Evolutionary conservation across 768 basidiomycete species (phyloP).

Genomic region (Lactarius sp.): DNA sequence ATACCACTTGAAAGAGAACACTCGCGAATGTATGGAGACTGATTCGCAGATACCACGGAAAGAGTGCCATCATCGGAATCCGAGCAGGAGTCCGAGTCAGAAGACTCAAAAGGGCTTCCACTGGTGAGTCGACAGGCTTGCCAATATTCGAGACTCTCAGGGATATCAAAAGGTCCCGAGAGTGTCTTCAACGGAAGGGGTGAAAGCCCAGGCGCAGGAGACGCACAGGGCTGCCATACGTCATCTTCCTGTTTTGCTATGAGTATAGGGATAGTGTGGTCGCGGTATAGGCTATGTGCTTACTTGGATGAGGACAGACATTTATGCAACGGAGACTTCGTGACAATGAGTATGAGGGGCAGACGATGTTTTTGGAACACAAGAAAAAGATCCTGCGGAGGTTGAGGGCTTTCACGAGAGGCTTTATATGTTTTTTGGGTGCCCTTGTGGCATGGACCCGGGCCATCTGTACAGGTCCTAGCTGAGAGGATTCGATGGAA

Average conservation of each 20-base stretch:
- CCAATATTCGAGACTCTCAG: background rate
- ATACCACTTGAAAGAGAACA: background rate
- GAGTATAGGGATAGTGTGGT: background rate
- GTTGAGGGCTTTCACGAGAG: background rate
- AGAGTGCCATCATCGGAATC: background rate
- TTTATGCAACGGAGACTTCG: background rate
- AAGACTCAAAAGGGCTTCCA: background rate
- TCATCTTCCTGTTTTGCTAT: slow-evolving; percentile 1
- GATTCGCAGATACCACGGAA: background rate
- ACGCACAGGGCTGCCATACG: background rate
- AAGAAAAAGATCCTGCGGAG: background rate
- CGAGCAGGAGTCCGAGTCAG: slow-evolving; percentile 3
- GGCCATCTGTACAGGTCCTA: background rate
- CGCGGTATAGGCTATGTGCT: background rate
- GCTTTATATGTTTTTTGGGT: background rate
- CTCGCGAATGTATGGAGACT: background rate
- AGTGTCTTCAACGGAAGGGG: background rate
- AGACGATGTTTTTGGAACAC: background rate
- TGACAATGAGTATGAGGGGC: background rate
- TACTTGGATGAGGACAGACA: background rate
- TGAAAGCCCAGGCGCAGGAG: background rate
- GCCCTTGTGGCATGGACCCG: background rate
- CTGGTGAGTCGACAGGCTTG: background rate
- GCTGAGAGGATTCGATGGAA: background rate
- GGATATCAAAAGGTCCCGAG: background rate